A percentile compares a stretch with the other conserved stretches of the same genome.
Conservation (phyloP, 371 early-diverging fungal genomes). For the Mortierella sp. region DNA sequence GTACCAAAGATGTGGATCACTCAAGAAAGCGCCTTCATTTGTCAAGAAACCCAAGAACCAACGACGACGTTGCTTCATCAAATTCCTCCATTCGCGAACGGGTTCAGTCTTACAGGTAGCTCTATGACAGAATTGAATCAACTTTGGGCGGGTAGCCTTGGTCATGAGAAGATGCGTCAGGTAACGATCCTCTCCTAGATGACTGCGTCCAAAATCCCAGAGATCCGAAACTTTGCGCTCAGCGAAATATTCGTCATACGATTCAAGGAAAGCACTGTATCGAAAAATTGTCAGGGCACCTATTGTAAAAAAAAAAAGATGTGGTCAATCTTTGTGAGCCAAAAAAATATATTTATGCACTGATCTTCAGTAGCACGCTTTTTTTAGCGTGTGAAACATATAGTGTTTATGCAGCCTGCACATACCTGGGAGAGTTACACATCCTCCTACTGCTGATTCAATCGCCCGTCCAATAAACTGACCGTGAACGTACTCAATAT, state of each 20-base stretch:
- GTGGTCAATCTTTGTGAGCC: too few relatives aligned
- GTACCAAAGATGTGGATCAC: constrained; percentile 27
- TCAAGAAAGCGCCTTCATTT: constrained; percentile 43
- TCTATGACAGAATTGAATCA: constrained; percentile 88
- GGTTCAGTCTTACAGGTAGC: constrained; percentile 96
- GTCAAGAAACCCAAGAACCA: constrained; percentile 69
- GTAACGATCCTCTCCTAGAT: constrained; percentile 85
- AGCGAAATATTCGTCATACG: constrained; percentile 55
- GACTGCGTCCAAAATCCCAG: constrained; percentile 45
- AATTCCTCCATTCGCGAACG: constrained; percentile 92
- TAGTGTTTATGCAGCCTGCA: too few relatives aligned
- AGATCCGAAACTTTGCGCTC: constrained; percentile 40
- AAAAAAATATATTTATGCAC: too few relatives aligned
- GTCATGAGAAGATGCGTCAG: constrained; percentile 97
- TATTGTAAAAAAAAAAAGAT: too few relatives aligned
- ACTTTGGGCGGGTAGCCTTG: constrained; percentile 94
- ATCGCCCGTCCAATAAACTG: constrained; percentile 50
- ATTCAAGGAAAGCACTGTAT: constrained; percentile 31
- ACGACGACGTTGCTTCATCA: constrained; percentile 86
- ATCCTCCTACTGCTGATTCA: constrained; percentile 55
- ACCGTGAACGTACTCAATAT: constrained; percentile 58
- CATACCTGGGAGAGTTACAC: constrained; percentile 57
- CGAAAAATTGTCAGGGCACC: constrained; percentile 60
- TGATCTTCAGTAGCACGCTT: too few relatives aligned
- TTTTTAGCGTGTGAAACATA: too few relatives aligned